These are phyloP conservation scores for Ceratobasidium sp. DNA, from an alignment of 1,284 basidiomycete species.

Conservation along the genomic window DNA sequence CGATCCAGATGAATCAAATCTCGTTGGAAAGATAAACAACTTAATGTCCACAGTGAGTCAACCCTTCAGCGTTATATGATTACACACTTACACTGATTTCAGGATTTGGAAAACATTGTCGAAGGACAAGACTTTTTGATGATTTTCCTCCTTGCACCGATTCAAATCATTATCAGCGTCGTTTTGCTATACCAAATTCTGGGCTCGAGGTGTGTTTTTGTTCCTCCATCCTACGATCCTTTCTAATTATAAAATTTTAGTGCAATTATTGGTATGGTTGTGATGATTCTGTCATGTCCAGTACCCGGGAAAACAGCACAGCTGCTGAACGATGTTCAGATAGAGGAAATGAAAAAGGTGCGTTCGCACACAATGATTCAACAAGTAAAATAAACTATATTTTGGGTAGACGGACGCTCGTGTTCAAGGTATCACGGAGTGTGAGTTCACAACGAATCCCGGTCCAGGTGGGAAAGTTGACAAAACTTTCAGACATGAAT, in stretches of 20 bases:
- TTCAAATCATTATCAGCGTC: conserved; percentile 34
- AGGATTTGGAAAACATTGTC: conserved; percentile 40
- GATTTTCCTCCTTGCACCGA: conserved; percentile 34
- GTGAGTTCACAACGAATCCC: too few species aligned
- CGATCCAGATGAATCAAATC: conserved; percentile 5
- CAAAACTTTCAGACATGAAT: conserved; percentile 8
- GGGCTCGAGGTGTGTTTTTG: conserved; percentile 38
- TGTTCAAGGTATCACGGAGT: conserved; percentile 41
- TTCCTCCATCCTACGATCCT: neutral
- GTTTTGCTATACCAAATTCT: conserved; percentile 40
- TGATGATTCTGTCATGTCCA: conserved; percentile 32
- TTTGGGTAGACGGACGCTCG: conserved; percentile 42
- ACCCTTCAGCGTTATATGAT: neutral
- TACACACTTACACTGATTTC: neutral
- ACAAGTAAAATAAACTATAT: neutral
- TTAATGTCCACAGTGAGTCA: conserved; percentile 37
- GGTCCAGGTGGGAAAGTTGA: too few species aligned
- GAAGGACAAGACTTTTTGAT: conserved; percentile 41
- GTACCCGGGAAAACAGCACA: conserved; percentile 32
- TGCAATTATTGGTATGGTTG: conserved; percentile 38
- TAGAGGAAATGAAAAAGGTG: conserved; percentile 46
- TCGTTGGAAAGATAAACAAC: conserved; percentile 41
- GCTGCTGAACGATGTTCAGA: conserved; percentile 44
- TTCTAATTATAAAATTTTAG: neutral
- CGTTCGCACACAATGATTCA: neutral